Evolutionary conservation across 805 yeast genomes (phyloP), one percentile per base, ranked within the genome.

Genomic region (Lachancea lanzarotensis): DNA sequence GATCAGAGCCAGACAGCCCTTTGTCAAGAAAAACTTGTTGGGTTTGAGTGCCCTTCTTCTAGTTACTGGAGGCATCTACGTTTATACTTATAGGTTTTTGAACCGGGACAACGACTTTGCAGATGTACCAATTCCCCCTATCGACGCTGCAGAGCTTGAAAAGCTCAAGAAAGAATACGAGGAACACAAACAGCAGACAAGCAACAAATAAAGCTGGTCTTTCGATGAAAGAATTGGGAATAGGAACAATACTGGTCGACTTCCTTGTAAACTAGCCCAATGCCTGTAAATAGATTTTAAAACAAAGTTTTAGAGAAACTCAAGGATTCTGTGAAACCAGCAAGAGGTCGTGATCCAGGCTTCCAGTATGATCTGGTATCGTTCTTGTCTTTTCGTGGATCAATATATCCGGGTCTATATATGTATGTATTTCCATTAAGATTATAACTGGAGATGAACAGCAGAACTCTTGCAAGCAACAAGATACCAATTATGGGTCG

Each of bases 61-160:
- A n/a, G 67, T 87, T 42, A 81, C 93, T 5, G 70, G 76, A 10
- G 80, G 85, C 36, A 82, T 88, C 22, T 90, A 73, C 57, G 36
- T 65, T 54, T 70, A 79, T 67, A 82, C 95, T 0, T 81, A 78
- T 73, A 68, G 76, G 52, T 74, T 78, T 57, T 69, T 85, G 55
- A 79, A 78, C 52, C 72, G 72, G 57, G 96, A 89, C 60, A 63
- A 60, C 41, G 95, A 91, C 52, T 88, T 91, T 62, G 79, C 74
- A 38, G 96, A 90, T 62, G 87, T 91, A 54, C 97, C 97, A 34
- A 81, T 91, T 53, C 98, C 98, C 39, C 97, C 98, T 16, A 74
- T 91, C 47, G 75, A 82, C 33, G 93, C 84, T 49, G 81, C 74
- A 43, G 93, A 88, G 60, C 72, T 91, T 59, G 77, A 75, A 41